Percentiles rank a stretch among this genome's conserved stretches.
Evolutionary conservation across 2,329 filamentous ascomycete genomes (phyloP).

Genomic region (Apiospora malaysiana): DNA sequence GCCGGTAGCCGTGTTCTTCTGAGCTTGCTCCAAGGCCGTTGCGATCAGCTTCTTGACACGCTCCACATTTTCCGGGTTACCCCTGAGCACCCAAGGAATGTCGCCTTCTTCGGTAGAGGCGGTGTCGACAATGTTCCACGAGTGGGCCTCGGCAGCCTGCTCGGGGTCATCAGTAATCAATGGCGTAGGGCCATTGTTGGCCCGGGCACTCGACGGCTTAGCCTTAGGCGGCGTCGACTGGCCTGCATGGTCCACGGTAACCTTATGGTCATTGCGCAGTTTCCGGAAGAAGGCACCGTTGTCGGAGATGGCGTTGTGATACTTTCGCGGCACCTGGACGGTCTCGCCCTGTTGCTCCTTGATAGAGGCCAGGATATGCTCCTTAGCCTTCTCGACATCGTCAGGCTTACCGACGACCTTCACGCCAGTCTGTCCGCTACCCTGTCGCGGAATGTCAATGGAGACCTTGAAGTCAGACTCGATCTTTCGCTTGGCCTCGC

Average conservation of each 20-base stretch:
- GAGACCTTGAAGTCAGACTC: constrained; percentile 86
- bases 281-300: constrained; percentile 94
- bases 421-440: constrained; percentile 80
- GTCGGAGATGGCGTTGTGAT: constrained; percentile 86
- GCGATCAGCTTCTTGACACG: constrained; percentile 81
- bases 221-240: constrained; percentile 77
- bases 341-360: constrained; percentile 91
- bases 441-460: constrained; percentile 91
- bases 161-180: constrained; percentile 88
- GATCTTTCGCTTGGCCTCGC: constrained; percentile 82
- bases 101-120: constrained; percentile 67
- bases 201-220: constrained; percentile 55
- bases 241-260: constrained; percentile 90
- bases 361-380: constrained; percentile 77
- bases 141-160: constrained; percentile 69
- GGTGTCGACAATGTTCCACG: constrained; percentile 80
- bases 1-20: constrained; percentile 74
- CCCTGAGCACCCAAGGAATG: constrained; percentile 90
- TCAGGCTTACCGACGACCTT: constrained; percentile 82
- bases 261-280: constrained; percentile 82
- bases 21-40: constrained; percentile 73
- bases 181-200: constrained; percentile 72
- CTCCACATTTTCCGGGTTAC: constrained; percentile 76
- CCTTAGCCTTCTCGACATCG: constrained; percentile 84
- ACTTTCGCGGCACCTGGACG: constrained; percentile 78